A percentile compares a stretch with the other conserved stretches of the same genome.
Evolutionary conservation across 73 alveolate species (phyloP).

Genomic region (Tetrahymena elliotti): DNA sequence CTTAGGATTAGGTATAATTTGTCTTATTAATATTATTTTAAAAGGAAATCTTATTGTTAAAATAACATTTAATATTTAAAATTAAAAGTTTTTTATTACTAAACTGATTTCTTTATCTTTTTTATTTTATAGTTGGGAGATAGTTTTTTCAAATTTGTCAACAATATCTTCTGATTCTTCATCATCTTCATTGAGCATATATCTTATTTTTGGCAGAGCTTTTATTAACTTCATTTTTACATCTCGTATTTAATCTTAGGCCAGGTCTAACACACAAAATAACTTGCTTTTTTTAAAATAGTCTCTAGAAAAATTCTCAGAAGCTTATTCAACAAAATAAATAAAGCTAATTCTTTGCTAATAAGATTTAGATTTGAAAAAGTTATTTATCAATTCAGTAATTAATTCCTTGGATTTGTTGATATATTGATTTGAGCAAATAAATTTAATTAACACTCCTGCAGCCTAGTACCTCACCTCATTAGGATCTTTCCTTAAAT

Average conservation of each 20-base stretch:
- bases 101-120: neutral
- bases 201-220: neutral
- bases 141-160: neutral
- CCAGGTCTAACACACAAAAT: neutral
- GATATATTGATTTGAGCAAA: neutral
- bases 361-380: neutral
- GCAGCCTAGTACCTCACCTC: neutral
- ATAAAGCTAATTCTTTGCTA: neutral
- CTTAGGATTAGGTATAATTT: no score
- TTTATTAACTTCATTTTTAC: neutral
- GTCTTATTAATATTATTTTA: no score
- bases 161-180: neutral
- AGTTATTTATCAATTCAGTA: neutral
- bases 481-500: neutral
- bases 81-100: neutral
- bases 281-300: neutral
- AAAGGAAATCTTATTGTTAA: no score
- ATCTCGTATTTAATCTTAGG: neutral
- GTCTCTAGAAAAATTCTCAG: neutral
- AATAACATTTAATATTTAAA: no score
- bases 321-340: neutral
- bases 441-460: neutral
- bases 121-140: neutral
- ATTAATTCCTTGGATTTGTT: neutral
- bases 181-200: neutral